Percentiles rank a stretch among this genome's conserved stretches.
phyloP scores from a whole-genome alignment of 2,329 filamentous ascomycete species.

The Penicillium sp. region DNA sequence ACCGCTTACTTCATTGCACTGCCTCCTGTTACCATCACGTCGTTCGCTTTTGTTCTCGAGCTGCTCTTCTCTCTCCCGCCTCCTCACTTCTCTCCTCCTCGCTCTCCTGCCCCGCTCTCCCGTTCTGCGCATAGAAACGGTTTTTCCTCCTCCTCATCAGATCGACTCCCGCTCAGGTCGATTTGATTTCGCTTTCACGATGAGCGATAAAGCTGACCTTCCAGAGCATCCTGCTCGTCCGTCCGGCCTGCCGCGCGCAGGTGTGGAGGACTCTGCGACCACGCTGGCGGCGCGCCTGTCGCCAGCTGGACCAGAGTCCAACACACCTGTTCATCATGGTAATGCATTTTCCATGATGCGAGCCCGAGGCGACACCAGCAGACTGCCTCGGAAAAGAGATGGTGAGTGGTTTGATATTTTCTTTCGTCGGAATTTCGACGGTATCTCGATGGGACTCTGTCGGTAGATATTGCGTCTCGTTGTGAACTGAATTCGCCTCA shows the following conservation, averaged over 20 bases:
- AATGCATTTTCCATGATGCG: slow-evolving; percentile 33
- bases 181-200: too few species aligned
- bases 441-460: too few species aligned
- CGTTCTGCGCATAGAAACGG: too few species aligned
- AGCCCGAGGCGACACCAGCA: slow-evolving; percentile 7
- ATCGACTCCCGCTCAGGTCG: background rate
- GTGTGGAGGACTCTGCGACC: background rate
- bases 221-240: background rate
- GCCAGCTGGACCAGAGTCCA: background rate
- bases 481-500: background rate
- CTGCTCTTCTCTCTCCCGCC: background rate
- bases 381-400: slow-evolving; percentile 1
- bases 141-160: background rate
- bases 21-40: background rate
- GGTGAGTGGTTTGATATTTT: slow-evolving; percentile 5
- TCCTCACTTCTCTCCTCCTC: background rate
- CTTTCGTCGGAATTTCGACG: too few species aligned
- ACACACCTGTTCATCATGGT: slow-evolving; percentile 22
- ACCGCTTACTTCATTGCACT: too few species aligned
- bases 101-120: background rate
- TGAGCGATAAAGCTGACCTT: background rate
- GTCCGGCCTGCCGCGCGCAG: too few species aligned
- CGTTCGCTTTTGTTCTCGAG: background rate
- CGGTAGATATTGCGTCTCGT: too few species aligned
- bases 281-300: background rate